Percentiles rank a stretch among this genome's conserved stretches.
Conservation (phyloP, 73 alveolate species). For the Paramecium bursaria region DNA sequence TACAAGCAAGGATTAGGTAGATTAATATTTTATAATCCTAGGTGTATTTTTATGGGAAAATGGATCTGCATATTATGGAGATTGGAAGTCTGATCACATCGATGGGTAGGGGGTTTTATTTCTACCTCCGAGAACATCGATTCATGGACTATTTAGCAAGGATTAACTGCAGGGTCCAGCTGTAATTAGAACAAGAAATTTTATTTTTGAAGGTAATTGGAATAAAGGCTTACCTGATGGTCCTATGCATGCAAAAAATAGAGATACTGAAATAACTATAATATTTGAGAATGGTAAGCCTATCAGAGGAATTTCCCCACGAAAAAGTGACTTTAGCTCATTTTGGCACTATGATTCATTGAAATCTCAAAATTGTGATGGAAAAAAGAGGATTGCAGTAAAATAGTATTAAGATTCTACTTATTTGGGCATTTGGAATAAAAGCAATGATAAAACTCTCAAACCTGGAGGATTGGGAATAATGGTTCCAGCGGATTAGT, state of each 20-base stretch:
- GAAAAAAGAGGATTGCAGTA: neutral
- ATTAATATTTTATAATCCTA: no score
- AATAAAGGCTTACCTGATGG: constrained; percentile 50
- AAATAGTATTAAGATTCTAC: neutral
- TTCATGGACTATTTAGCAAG: constrained; percentile 17
- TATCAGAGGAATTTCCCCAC: neutral
- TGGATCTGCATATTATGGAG: constrained; percentile 60
- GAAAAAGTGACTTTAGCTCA: neutral
- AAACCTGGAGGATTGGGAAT: constrained; percentile 37
- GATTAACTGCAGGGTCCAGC: constrained; percentile 7
- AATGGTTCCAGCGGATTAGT: neutral
- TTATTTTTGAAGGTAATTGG: constrained; percentile 26
- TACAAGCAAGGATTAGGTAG: constrained; percentile 42
- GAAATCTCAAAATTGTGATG: constrained; percentile 2
- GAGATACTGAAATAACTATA: constrained; percentile 24
- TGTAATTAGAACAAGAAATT: constrained; percentile 1
- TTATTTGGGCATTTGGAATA: constrained; percentile 4
- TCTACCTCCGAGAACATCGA: constrained; percentile 34
- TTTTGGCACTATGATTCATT: neutral
- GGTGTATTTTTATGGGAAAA: constrained; percentile 60
- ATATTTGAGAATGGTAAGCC: constrained; percentile 50
- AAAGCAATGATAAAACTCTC: neutral
- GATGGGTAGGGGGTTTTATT: constrained; percentile 47
- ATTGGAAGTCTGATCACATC: constrained; percentile 56
- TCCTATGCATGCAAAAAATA: neutral